Base-by-base conservation (phyloP, 2,329 filamentous ascomycete genomes). In the Dactylellina cionopaga region DNA sequence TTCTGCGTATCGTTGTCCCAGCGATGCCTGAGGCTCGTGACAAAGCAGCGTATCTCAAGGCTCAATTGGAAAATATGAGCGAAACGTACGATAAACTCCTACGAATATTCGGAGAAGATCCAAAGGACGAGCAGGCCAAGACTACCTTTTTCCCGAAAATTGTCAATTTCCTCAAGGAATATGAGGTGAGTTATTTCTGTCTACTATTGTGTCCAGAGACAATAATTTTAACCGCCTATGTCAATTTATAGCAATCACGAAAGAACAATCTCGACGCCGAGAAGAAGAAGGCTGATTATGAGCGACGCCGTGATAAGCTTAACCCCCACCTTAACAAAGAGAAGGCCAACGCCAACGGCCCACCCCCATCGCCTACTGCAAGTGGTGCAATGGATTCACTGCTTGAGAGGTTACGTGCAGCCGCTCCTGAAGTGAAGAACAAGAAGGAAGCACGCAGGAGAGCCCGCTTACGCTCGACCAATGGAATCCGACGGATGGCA, bases 111-210 rank as follows among this genome's bases (percentile, higher is more conserved):
- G 95, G 95, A 75, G 95, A 99, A 83, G 95, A 99, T 78, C 89
- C 91, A 37, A 85, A 86, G 10, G 95, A 99, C 79, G 95, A 98
- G 58, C 96, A 92, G 78, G 90, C 93, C n/a, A 86, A 93, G 65
- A 87, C 95, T 74, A 93, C 97, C 77, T 99, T 99, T 85, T 99
- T 99, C 79, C 84, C 89, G 75, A 98, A 98, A 83, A 85, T 99
- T 77, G 92, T 94, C 17, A 85, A 88, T 60, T 99, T 99, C 83
- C 87, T 99, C 77, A 83, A 85, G 29, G 95, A 98, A 80, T 99
- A 95, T 91, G 96, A 94, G 84, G 86, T 88, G 79, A 76, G 84
- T 80, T 70, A 6, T 60, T 51, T 22, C 27, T n/a, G n/a, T n/a
- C n/a, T n/a, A n/a, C n/a, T n/a, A n/a, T n/a, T n/a, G n/a, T n/a